Evolutionary conservation across 225 moss, liverwort and hornwort genomes (phyloP), one percentile per base, ranked within the genome.

Genomic region (Pleurozium schreberi): DNA sequence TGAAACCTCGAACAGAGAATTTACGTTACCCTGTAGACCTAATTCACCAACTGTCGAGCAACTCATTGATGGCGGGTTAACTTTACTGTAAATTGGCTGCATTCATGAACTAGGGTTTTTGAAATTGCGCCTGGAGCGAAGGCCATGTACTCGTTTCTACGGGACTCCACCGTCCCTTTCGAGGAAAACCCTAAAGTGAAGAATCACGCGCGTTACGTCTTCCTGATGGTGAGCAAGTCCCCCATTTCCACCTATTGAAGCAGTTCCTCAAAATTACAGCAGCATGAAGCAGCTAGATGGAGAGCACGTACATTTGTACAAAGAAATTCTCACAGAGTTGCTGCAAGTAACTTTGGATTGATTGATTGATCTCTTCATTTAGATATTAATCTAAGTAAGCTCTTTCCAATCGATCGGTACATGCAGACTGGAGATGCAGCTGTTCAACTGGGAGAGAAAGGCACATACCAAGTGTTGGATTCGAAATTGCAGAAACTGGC

Each of bases 111-210:
- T 86, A 94, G 92, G 88, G 90, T 93, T 38, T 93, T 93, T 22
- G 92, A 93, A 77, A 93, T 91, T 91, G 93, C 92, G 13, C 93
- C 93, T 47, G 93, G 52, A 79, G 93, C 91, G 47, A 94, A 92
- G 91, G 78, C 81, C 14, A 89, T 94, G 87, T 94, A 88, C 55
- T 92, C 93, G 45, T 94, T 94, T 85, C 43, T 94, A 90, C 87
- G 75, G 34, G 50, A 75, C 33, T 75, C 75, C 2, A 75, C 75
- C 34, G 50, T 90, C 86, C 94, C 94, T 19, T 91, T 92, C 58
- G 94, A 94, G 75, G 88, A 92, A 40, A 94, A 91, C 30, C 91
- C 94, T 23, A 93, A 91, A 93, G 90, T 94, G 70, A 89, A 90
- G 90, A 89, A 75, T 69, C 94, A 93, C 42, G 91, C 94, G 84